Evolutionary conservation across 768 basidiomycete genomes (phyloP), one percentile per base, ranked within the genome.

Genomic region (Aureoboletus auriporus): DNA sequence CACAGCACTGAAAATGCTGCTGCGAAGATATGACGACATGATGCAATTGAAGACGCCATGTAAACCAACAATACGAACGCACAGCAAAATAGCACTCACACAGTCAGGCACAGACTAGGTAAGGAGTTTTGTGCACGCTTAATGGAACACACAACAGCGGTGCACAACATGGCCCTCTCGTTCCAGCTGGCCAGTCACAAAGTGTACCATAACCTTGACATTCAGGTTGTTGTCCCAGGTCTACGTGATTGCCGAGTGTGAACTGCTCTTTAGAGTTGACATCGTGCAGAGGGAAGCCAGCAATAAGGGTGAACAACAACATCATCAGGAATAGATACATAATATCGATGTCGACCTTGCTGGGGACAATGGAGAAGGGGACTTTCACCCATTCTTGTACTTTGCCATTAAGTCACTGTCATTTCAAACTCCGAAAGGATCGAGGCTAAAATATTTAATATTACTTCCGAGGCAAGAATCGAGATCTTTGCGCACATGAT

Each of bases 121-220:
- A 56, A 1, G 54, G 44, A n/a, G 52, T 39, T 5, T n/a, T 27
- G 1, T 52, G 50, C 11, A 14, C 0, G 29, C 39, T 46, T 14
- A 41, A n/a, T 2, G 58, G 59, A 2, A 42, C 16, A 35, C 55
- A 61, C 7, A 61, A n/a, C 28, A 54, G 13, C 6, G 47, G 49
- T 16, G 39, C 8, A 34, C 59, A 50, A 38, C 58, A 60, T 8
- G 55, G 55, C 5, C 52, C 50, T 27, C 46, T 44, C 42, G 58
- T 34, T 17, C 59, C 58, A 23, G 29, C 37, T 6, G 48, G 50
- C 55, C 50, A 57, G 27, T 57, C 50, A n/a, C 59, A 60, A 0
- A 60, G 12, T 6, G 39, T 26, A 8, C 53, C 53, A 8, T 40
- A 36, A 0, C 12, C 12, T 7, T 39, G 37, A 8, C 57, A 56